Conservation (phyloP, 2,329 filamentous ascomycete genomes). For the Zymoseptoria brevis region DNA sequence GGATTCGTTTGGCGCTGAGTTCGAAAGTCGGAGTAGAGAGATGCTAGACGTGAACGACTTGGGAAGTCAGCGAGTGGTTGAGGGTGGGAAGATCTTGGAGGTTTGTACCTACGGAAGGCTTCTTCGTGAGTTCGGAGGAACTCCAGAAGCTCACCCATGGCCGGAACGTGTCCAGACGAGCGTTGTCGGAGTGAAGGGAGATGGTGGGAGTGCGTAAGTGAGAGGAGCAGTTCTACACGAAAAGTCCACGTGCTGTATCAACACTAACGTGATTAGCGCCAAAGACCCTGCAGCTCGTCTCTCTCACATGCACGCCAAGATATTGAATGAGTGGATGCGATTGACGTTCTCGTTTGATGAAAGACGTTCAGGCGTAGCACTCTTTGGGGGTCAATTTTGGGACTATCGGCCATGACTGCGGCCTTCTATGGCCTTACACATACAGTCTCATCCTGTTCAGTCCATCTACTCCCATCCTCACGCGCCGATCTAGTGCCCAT, state of each 20-base stretch:
- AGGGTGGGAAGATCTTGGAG: conserved; percentile 3
- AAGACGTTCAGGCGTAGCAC: background rate
- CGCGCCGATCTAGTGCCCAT: conserved; percentile 27
- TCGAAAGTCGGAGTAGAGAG: conserved; percentile 81
- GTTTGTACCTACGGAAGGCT: conserved; percentile 38
- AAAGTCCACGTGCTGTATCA: background rate
- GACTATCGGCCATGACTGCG: background rate
- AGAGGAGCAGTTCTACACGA: background rate
- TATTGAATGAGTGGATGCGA: background rate
- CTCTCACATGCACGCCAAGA: background rate
- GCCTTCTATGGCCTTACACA: background rate
- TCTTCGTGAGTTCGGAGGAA: conserved; percentile 48
- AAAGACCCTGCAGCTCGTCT: background rate
- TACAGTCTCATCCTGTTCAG: background rate
- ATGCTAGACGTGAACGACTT: conserved; percentile 65
- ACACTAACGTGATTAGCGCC: background rate
- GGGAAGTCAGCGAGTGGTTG: background rate
- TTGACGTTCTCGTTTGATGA: background rate
- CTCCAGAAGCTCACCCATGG: conserved; percentile 48
- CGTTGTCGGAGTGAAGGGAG: background rate
- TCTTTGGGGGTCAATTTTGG: background rate
- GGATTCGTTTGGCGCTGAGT: conserved; percentile 68
- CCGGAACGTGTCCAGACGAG: background rate
- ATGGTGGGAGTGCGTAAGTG: background rate
- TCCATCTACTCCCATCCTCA: background rate